Evolutionary conservation across 371 early-diverging fungal species (phyloP).

Genomic region (Sanchytrium tribonematis): DNA sequence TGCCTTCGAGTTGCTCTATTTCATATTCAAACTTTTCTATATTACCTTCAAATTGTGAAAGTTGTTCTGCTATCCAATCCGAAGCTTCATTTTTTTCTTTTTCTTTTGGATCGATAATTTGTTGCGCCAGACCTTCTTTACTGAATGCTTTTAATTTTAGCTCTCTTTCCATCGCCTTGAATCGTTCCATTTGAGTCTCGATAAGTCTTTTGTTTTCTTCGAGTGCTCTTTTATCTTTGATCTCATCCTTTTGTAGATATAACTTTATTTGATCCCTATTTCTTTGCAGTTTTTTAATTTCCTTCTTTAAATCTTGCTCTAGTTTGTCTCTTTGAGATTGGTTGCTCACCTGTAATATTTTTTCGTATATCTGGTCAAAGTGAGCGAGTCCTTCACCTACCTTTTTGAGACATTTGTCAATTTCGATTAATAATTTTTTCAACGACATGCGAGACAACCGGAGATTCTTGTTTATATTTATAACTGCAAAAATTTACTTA

Average conservation of each 20-base stretch:
- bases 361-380: constrained; percentile 65
- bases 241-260: constrained; percentile 66
- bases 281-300: constrained; percentile 72
- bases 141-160: constrained; percentile 93
- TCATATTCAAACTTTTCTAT: neutral
- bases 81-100: constrained; percentile 50
- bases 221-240: constrained; percentile 76
- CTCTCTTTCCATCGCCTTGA: constrained; percentile 85
- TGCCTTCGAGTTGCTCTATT: constrained; percentile 3
- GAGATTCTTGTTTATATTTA: too few relatives aligned
- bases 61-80: constrained; percentile 23
- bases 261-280: constrained; percentile 83
- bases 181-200: constrained; percentile 87
- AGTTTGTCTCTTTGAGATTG: constrained; percentile 75
- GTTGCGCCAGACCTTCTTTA: constrained; percentile 61
- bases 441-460: neutral
- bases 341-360: constrained; percentile 47
- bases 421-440: constrained; percentile 29
- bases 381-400: constrained; percentile 78
- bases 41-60: neutral
- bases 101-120: constrained; percentile 62
- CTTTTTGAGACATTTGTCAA: constrained; percentile 74
- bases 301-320: constrained; percentile 81
- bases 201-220: constrained; percentile 66
- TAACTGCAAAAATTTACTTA: too few relatives aligned